Base-by-base conservation (phyloP, 106 monocot species). In the Hemerocallis citrina region DNA sequence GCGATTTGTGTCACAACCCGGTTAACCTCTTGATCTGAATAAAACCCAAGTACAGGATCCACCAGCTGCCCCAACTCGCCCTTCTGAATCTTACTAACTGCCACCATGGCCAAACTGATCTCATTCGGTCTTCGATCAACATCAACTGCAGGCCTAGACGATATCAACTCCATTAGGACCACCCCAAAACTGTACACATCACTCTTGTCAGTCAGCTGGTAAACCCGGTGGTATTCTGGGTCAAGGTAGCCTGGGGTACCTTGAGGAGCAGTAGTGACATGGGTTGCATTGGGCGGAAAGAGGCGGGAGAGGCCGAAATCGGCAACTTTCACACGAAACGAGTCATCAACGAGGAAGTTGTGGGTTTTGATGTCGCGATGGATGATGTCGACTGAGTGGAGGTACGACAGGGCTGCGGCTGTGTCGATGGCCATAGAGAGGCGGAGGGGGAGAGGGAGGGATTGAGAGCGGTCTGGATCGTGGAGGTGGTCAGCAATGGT, bases 221-320 rank as follows among this genome's bases (percentile, higher is more conserved):
- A 78, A 69, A 57, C 71, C 54, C 69, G 67, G 54, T 75, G 55
- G 55, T 84, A 84, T 51, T 79, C 79, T 0, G 84, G 84, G 50
- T 84, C 84, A 4, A 84, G 44, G 50, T 84, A 84, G 1, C 84
- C 84, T 0, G 74, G 79, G 13, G 79, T 84, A 19, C 84, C 84
- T 22, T 75, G 79, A 6, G 79, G 72, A 21, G 62, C 72, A 5
- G 84, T 79, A 17, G 79, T 75, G 23, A 79, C 61, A 33, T 84
- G 68, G 1, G 72, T 65, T 7, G 43, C 68, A 34, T 72, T 59
- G 1, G 60, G 15, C 1, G 75, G 71, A 50, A 75, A 73, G 5
- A 79, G 71, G 17, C 72, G 47, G 0, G 84, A 79, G 13, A 84
- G 68, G 2, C 84, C 84, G 14, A 84, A 79, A 35, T 79, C 84